phyloP scores from a whole-genome alignment of 2,329 filamentous ascomycete species.

The Fusarium brachygibbosum region DNA sequence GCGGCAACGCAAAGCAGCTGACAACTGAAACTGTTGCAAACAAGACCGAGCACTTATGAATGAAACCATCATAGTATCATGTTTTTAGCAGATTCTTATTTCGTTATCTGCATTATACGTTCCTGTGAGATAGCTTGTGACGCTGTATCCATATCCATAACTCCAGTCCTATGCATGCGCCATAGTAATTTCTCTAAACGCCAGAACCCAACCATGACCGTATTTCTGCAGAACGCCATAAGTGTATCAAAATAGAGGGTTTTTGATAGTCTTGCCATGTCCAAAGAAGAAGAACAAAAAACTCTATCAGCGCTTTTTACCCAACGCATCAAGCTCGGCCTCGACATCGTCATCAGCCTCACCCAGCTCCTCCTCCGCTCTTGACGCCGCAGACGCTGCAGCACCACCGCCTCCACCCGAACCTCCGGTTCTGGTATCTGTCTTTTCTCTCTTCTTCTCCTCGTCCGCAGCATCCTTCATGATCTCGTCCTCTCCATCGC shows the following conservation, averaged over 20 bases:
- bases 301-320: conserved; percentile 54
- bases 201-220: conserved; percentile 4
- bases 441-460: conserved; percentile 56
- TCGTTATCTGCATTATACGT: no score
- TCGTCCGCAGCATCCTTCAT: conserved; percentile 66
- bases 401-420: conserved; percentile 48
- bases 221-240: conserved; percentile 23
- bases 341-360: conserved; percentile 66
- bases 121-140: neutral
- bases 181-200: conserved; percentile 19
- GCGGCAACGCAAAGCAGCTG: neutral
- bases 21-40: no score
- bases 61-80: neutral
- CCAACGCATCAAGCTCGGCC: conserved; percentile 58
- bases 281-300: neutral
- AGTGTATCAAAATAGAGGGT: neutral
- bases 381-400: conserved; percentile 31
- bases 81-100: no score
- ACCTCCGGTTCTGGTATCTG: conserved; percentile 47
- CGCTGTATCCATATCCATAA: conserved; percentile 23
- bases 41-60: neutral
- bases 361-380: conserved; percentile 65
- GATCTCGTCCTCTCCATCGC: conserved; percentile 74
- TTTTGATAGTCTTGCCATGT: neutral
- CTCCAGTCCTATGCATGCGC: conserved; percentile 15